Percentiles rank a stretch among this genome's conserved stretches.
phyloP scores from a whole-genome alignment of 1,284 basidiomycete genomes.

The Cryptococcus sp. region DNA sequence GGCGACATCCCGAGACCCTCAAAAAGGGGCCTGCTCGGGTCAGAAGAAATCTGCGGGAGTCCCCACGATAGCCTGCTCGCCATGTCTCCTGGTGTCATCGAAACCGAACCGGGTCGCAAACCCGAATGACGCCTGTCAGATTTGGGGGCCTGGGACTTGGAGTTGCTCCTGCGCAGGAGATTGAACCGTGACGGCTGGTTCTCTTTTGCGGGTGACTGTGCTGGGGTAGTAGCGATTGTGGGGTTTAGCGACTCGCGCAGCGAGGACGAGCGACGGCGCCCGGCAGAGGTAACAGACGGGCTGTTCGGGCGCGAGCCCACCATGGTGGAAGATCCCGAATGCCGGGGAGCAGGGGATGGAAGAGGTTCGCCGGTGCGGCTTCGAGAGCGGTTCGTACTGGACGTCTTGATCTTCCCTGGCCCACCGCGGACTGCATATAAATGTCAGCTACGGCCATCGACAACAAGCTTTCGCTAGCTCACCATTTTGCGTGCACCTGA shows the following conservation, averaged over 20 bases:
- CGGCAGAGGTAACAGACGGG: constrained; percentile 2
- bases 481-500: constrained; percentile 32
- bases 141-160: constrained; percentile 8
- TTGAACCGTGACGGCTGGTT: constrained; percentile 9
- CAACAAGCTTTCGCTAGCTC: constrained; percentile 7
- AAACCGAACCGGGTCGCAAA: constrained; percentile 11
- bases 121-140: constrained; percentile 2
- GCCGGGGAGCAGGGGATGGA: constrained; percentile 14
- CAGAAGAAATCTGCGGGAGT: constrained; percentile 32
- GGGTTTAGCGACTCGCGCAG: constrained; percentile 5
- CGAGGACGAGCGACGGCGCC: constrained; percentile 11
- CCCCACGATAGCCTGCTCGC: constrained; percentile 36
- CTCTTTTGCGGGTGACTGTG: constrained; percentile 5
- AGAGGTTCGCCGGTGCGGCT: constrained; percentile 10
- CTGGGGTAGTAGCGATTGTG: constrained; percentile 1
- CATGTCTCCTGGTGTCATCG: constrained; percentile 6
- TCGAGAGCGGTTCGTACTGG: constrained; percentile 16
- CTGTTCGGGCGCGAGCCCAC: constrained; percentile 12
- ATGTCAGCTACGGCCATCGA: constrained; percentile 3
- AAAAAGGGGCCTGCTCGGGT: constrained; percentile 18
- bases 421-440: constrained; percentile 4
- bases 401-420: constrained; percentile 21
- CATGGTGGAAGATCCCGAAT: constrained; percentile 14
- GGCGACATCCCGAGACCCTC: constrained; percentile 26
- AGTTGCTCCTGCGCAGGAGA: constrained; percentile 14